Evolutionary conservation across 768 basidiomycete genomes (phyloP), one percentile per base, ranked within the genome.

Genomic region (Lentinula detonsa): DNA sequence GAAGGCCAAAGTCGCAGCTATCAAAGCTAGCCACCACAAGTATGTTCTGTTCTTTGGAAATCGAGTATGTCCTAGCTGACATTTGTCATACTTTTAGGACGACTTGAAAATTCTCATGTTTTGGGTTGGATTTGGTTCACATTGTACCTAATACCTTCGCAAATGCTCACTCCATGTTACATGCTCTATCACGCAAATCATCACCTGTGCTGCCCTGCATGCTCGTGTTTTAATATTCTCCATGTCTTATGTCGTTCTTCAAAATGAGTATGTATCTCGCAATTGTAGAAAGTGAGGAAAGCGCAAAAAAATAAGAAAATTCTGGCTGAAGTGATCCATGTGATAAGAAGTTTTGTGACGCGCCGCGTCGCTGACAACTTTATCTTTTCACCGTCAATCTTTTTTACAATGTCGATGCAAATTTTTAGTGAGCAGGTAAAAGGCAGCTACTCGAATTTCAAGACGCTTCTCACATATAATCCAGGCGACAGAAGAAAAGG

Each of bases 401-500:
- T 10, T 37, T 40, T 15, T 63, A 74, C 31, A 45, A 86, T 86
- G 85, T 85, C 87, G 37, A 80, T 87, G 78, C 85, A 87, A 70
- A 90, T 90, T 65, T 87, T 90, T 66, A 78, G 83, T 39, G 74
- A 85, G 63, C 85, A 88, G 75, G 87, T 84, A 46, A 34, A 16
- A 7, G 15, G 8, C 50, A 65, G 48, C 57, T 16, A 42, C 28
- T n/a, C 28, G 42, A 18, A 1, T 2, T 11, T 23, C n/a, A 40
- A 37, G 18, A 18, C 42, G 56, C 34, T 58, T 45, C 13, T 59
- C 33, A 51, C 28, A 28, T n/a, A 28, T 6, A 3, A 5, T 37
- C 23, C 65, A 90, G 89, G 90, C 90, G 40, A 90, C 88, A 6
- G 90, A 98, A 77, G 96, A 98, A 77, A 91, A 94, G 72, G 95